Evolutionary conservation across 768 basidiomycete species (phyloP).

Genomic region (Collybia mongolica): DNA sequence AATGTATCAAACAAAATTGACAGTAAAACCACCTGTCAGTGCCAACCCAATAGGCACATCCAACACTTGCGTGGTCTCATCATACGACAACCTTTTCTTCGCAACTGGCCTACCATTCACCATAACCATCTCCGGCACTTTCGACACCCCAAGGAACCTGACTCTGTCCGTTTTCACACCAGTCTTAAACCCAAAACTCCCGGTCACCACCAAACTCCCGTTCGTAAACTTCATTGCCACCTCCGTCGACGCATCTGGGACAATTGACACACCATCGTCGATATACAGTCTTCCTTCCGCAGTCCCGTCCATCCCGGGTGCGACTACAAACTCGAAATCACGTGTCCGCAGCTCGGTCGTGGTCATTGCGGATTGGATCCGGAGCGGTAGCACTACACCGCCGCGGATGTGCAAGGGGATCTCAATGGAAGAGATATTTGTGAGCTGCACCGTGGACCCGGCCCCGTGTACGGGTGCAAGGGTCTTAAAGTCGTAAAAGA

Average conservation of each 20-base stretch:
- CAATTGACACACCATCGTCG: constrained; percentile 62
- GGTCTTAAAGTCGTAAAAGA: constrained; percentile 63
- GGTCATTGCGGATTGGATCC: constrained; percentile 56
- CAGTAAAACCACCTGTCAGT: constrained; percentile 32
- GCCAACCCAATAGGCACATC: constrained; percentile 38
- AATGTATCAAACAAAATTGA: constrained; percentile 12
- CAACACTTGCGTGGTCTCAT: constrained; percentile 39
- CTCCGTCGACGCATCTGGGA: constrained; percentile 27
- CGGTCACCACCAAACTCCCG: constrained; percentile 30
- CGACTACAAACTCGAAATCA: constrained; percentile 64
- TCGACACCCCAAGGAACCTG: constrained; percentile 34
- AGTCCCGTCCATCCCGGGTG: constrained; percentile 48
- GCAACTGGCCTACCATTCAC: constrained; percentile 26
- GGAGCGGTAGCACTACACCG: constrained; percentile 57
- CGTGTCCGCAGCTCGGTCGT: constrained; percentile 50
- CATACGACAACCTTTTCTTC: constrained; percentile 25
- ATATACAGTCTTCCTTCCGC: constrained; percentile 57
- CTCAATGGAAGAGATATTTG: constrained; percentile 48
- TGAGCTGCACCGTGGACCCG: constrained; percentile 42
- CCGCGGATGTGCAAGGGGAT: constrained; percentile 67
- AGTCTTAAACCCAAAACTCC: constrained; percentile 32
- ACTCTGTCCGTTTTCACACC: constrained; percentile 37
- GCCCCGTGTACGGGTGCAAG: constrained; percentile 45
- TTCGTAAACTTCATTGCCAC: constrained; percentile 31
- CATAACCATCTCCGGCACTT: constrained; percentile 25